Evolutionary conservation across 2,329 filamentous ascomycete species (phyloP).

Genomic region (Sporothrix pseudoabietina): DNA sequence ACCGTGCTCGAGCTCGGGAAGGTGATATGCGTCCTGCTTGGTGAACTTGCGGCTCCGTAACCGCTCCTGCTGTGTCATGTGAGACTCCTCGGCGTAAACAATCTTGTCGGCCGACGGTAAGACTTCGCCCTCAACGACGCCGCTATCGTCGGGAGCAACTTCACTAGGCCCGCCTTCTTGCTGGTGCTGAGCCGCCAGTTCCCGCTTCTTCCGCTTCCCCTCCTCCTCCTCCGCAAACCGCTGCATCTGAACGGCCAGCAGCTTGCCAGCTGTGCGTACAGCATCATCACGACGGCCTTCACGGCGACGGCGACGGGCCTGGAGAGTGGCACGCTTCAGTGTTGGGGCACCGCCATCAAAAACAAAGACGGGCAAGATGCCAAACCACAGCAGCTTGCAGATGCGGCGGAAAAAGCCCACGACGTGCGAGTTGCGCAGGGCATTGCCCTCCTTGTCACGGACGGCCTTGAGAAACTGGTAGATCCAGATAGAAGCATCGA

Average conservation of each 20-base stretch:
- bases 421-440: constrained; percentile 90
- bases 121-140: constrained; percentile 60
- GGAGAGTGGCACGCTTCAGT: constrained; percentile 89
- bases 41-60: constrained; percentile 74
- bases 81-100: constrained; percentile 88
- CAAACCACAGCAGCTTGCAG: constrained; percentile 95
- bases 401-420: constrained; percentile 98
- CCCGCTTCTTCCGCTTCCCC: constrained; percentile 57
- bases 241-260: constrained; percentile 94
- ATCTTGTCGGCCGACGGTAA: constrained; percentile 69
- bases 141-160: constrained; percentile 48
- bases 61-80: constrained; percentile 77
- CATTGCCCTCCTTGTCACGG: constrained; percentile 96
- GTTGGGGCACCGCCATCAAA: constrained; percentile 94
- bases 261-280: constrained; percentile 82
- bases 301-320: constrained; percentile 71
- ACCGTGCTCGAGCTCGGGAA: constrained; percentile 77
- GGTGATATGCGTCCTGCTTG: constrained; percentile 92
- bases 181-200: constrained; percentile 44
- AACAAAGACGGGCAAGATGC: constrained; percentile 94
- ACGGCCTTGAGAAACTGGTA: constrained; percentile 99
- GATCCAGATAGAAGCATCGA: constrained; percentile 99
- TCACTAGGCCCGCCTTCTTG: constrained; percentile 42
- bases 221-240: constrained; percentile 83
- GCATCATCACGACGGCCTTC: constrained; percentile 95